These are phyloP conservation scores for Trichoderma breve DNA, from an alignment of 2,329 filamentous ascomycete genomes.

Conservation along the genomic window DNA sequence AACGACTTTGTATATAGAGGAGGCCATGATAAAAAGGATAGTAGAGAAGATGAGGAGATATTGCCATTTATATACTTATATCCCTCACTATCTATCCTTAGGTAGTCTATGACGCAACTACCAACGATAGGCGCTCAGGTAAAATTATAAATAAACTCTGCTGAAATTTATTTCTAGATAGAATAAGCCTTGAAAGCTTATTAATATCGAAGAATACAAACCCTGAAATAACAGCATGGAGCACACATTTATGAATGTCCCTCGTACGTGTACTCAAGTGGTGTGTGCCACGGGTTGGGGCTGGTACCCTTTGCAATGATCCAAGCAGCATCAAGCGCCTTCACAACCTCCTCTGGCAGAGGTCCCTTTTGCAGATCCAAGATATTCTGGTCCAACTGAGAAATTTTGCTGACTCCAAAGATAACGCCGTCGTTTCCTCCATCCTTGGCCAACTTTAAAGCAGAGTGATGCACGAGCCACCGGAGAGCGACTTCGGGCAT, in stretches of 20 bases:
- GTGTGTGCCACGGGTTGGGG: constrained; percentile 3
- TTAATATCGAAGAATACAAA: neutral
- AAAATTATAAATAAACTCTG: neutral
- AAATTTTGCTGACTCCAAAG: constrained; percentile 48
- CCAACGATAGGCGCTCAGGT: neutral
- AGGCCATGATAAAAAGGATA: neutral
- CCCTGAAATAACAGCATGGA: neutral
- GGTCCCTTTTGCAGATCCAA: constrained; percentile 57
- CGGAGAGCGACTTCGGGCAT: constrained; percentile 66
- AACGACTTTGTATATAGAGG: neutral
- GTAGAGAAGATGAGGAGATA: neutral
- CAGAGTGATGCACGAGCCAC: constrained; percentile 66
- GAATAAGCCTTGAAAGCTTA: neutral
- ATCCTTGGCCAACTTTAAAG: constrained; percentile 37
- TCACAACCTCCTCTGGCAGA: constrained; percentile 67
- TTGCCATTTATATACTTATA: neutral
- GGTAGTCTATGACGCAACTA: neutral
- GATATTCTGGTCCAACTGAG: constrained; percentile 51
- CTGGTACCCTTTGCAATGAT: constrained; percentile 3
- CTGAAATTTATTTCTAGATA: neutral
- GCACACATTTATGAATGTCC: neutral
- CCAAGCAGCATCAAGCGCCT: constrained; percentile 22
- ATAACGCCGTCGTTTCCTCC: constrained; percentile 48
- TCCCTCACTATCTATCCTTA: neutral
- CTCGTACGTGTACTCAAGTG: constrained; percentile 9